Conservation (phyloP, 2,329 filamentous ascomycete species). For the Fusarium miscanthi region DNA sequence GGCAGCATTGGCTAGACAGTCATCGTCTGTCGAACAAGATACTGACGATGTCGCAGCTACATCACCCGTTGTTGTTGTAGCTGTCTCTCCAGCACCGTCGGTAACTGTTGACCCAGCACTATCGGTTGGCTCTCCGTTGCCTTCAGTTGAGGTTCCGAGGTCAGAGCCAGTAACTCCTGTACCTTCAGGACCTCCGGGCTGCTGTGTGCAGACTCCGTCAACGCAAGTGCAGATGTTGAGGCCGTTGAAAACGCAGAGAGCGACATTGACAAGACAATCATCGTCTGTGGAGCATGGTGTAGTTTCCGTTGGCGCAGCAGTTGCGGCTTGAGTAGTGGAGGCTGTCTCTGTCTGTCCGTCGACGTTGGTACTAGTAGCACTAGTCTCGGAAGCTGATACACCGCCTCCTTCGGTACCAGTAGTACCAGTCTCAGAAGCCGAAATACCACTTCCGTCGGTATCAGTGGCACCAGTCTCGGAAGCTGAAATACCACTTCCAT, state of each 20-base stretch:
- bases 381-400: not conserved
- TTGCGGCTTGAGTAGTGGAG: not conserved
- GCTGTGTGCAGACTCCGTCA: slow-evolving; percentile 12
- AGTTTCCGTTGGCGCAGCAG: not conserved
- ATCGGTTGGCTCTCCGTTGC: not conserved
- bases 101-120: not conserved
- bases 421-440: not conserved
- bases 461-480: not conserved
- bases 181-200: not conserved
- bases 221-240: slow-evolving; percentile 12
- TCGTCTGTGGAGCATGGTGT: slow-evolving; percentile 1
- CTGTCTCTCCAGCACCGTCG: not conserved
- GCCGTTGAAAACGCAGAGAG: slow-evolving; percentile 1
- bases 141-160: not conserved
- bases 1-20: not conserved
- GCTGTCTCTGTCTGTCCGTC: not conserved
- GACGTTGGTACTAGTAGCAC: not conserved
- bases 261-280: slow-evolving; percentile 2
- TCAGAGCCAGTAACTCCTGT: not conserved
- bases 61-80: not conserved
- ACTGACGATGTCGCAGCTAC: not conserved
- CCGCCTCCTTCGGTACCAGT: not conserved
- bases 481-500: not conserved
- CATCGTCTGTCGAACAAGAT: not conserved
- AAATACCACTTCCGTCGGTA: not conserved